These are phyloP conservation scores for Podaxis sp. DNA, from an alignment of 768 basidiomycete species.

Conservation along the genomic window DNA sequence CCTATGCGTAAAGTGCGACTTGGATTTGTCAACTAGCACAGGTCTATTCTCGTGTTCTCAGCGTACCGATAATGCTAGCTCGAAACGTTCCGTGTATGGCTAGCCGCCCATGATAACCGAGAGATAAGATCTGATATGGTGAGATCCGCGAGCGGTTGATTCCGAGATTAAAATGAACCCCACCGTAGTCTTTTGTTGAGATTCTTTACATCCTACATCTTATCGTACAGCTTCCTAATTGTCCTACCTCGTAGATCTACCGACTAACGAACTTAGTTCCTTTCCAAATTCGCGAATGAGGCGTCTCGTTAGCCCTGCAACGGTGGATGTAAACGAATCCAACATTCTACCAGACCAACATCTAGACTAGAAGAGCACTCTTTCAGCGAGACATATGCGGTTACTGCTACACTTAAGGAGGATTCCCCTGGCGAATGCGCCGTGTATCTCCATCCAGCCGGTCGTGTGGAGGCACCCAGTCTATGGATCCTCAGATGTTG, in stretches of 20 bases:
- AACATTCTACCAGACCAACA: background rate
- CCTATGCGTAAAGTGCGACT: background rate
- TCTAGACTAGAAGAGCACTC: background rate
- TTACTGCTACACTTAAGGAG: background rate
- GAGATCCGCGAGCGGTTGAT: background rate
- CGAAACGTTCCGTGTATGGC: background rate
- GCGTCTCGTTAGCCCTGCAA: background rate
- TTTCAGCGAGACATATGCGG: constrained; percentile 2
- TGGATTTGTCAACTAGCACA: background rate
- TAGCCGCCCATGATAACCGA: background rate
- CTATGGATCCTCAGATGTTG: no score
- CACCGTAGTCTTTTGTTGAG: background rate
- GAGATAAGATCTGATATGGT: background rate
- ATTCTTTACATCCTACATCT: background rate
- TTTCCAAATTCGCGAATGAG: background rate
- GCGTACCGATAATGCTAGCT: background rate
- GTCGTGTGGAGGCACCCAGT: background rate
- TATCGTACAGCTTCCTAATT: background rate
- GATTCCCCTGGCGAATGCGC: background rate
- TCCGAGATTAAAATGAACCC: background rate
- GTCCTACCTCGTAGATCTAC: background rate
- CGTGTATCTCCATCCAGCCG: background rate
- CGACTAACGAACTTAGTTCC: background rate
- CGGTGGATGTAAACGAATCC: background rate
- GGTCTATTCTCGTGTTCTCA: background rate